Conservation (phyloP, 2,329 filamentous ascomycete genomes). For the Cladophialophora bantiana region DNA sequence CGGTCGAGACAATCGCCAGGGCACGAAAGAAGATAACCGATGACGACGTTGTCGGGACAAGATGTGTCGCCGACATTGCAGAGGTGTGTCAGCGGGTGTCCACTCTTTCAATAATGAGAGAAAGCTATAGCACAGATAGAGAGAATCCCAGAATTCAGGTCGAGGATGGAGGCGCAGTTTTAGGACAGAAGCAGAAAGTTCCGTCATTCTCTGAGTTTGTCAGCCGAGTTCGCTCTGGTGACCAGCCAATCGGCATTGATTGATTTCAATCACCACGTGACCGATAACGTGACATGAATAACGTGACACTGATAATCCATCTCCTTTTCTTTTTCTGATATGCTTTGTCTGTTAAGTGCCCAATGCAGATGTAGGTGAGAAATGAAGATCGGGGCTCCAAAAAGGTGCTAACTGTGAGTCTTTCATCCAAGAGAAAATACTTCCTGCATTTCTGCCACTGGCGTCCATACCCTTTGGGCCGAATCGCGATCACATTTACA, state of each 20-base stretch:
- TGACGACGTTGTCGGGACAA: conserved; percentile 56
- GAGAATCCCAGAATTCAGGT: not conserved
- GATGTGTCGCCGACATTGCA: conserved; percentile 51
- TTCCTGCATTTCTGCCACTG: not conserved
- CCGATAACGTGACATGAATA: not conserved
- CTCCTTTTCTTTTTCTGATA: not conserved
- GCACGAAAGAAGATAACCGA: conserved; percentile 52
- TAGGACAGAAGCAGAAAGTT: not conserved
- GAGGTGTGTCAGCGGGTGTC: conserved; percentile 1
- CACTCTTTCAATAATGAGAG: not conserved
- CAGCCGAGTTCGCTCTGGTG: conserved; percentile 11
- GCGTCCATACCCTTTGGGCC: not conserved
- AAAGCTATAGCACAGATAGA: not conserved
- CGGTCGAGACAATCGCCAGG: conserved; percentile 47
- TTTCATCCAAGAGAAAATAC: not conserved
- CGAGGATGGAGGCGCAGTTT: not conserved
- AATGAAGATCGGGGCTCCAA: not conserved
- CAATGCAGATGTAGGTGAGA: not conserved
- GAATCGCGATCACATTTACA: not conserved
- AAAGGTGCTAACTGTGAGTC: not conserved
- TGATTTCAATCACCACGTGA: conserved; percentile 10
- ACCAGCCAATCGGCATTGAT: conserved; percentile 11
- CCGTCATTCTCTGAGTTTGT: conserved; percentile 13
- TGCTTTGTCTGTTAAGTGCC: not conserved
- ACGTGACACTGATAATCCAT: conserved; percentile 1